These are phyloP conservation scores for Populus davidiana DNA, from an alignment of 345 rosid genomes.

Conservation along the genomic window DNA sequence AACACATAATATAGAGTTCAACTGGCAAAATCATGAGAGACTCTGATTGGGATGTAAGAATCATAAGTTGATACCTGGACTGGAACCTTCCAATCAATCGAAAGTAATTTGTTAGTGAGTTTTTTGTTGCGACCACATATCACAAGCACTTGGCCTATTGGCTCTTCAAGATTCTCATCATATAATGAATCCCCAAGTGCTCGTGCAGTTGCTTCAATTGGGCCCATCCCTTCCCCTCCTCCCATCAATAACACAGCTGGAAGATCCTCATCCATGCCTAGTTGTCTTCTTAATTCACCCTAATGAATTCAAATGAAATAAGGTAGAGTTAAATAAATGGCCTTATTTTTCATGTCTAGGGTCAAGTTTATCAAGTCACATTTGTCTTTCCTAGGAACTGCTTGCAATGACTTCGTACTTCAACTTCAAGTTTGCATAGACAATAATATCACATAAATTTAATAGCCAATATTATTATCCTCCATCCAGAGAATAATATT, in stretches of 20 bases:
- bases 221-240: conserved; percentile 99
- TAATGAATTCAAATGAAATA: conserved; percentile 8
- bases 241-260: conserved; percentile 98
- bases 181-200: conserved; percentile 80
- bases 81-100: conserved; percentile 82
- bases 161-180: conserved; percentile 70
- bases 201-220: conserved; percentile 89
- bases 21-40: background rate
- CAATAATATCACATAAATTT: background rate
- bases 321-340: conserved; percentile 1
- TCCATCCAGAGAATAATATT: background rate
- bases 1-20: background rate
- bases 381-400: background rate
- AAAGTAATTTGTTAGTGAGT: conserved; percentile 63
- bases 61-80: conserved; percentile 56
- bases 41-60: background rate
- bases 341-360: background rate
- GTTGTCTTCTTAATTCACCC: conserved; percentile 67
- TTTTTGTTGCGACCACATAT: conserved; percentile 91
- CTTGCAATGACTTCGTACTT: background rate
- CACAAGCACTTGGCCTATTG: conserved; percentile 83
- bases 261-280: conserved; percentile 88
- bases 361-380: background rate
- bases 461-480: background rate
- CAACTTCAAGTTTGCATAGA: background rate